Evolutionary conservation across 495 filamentous ascomycete genomes (phyloP), one percentile per base, ranked within the genome.

Genomic region (Patellaria atrata): DNA sequence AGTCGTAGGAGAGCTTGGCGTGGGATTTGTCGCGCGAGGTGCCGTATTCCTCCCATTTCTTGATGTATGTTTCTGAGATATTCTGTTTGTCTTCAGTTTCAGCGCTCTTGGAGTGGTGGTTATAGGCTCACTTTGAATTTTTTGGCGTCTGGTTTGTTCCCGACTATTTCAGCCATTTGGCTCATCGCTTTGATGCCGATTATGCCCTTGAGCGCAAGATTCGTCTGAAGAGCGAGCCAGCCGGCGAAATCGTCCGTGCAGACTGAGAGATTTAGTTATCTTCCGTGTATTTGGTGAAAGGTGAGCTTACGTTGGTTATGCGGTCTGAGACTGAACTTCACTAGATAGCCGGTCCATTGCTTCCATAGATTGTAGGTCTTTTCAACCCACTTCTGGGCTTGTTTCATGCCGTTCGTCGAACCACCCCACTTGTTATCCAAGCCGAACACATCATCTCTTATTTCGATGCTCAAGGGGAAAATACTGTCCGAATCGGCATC

Each of bases 161-260:
- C 82, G 6, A 79, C 60, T 2, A 85, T 54, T 20, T 67, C 68
- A 5, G 87, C 70, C 19, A 96, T 69, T 49, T 85, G 75, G 54
- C 76, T 76, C 82, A 96, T 93, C 29, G 87, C 87, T 50, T 79
- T 78, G 60, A 96, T 93, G 22, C 87, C 87, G 44, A 96, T 68
- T 46, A 96, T 91, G 4, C 85, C 87, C 51, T 94, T 96, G 18
- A 96, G 58, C 1, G 87, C 87, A 5, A 96, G 63, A 44, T 96
- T 96, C 0, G 87, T 92, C 53, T 94, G 85, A 33, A 92, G 77
- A 18, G 82, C 75, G 27, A 96, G 67, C 72, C 82, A 89, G 25
- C 87, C 87, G 19, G 87, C 87, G 54, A 96, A 96, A 55, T 96
- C 87, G 53, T 96, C 87, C 4, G 87, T 96, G 18, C 74, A 87